Conservation (phyloP, 176 grass and related monocot genomes). For the Hsuehochloa calcarea region DNA sequence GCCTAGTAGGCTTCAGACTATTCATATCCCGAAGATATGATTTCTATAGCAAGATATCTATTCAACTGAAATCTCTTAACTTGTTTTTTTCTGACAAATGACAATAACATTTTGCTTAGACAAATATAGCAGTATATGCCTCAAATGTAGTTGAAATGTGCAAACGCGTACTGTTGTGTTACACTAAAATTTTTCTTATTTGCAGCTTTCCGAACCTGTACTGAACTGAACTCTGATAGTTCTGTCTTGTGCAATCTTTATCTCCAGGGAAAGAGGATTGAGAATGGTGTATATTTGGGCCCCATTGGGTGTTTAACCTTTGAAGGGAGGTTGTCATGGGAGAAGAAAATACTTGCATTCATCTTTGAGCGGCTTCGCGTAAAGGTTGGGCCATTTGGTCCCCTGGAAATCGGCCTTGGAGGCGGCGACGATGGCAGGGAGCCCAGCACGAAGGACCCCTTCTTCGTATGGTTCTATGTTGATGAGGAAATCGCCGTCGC, state of each 20-base stretch:
- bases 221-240: background rate
- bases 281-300: conserved; percentile 83
- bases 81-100: background rate
- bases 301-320: conserved; percentile 64
- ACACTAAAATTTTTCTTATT: background rate
- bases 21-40: background rate
- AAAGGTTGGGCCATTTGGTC: conserved; percentile 70
- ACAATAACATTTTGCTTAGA: background rate
- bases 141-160: background rate
- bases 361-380: conserved; percentile 68
- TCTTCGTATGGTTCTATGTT: conserved; percentile 93
- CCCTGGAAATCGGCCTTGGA: conserved; percentile 57
- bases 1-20: background rate
- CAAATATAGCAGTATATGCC: background rate
- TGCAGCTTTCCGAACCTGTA: background rate
- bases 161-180: background rate
- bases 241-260: background rate
- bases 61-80: background rate
- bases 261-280: conserved; percentile 72
- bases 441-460: conserved; percentile 74
- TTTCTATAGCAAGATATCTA: background rate
- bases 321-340: conserved; percentile 83
- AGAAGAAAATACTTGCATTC: conserved; percentile 88
- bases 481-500: conserved; percentile 92
- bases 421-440: conserved; percentile 37